Evolutionary conservation across 2,329 filamentous ascomycete genomes (phyloP), one percentile per base, ranked within the genome.

Genomic region (Ascocoryne sarcoides): DNA sequence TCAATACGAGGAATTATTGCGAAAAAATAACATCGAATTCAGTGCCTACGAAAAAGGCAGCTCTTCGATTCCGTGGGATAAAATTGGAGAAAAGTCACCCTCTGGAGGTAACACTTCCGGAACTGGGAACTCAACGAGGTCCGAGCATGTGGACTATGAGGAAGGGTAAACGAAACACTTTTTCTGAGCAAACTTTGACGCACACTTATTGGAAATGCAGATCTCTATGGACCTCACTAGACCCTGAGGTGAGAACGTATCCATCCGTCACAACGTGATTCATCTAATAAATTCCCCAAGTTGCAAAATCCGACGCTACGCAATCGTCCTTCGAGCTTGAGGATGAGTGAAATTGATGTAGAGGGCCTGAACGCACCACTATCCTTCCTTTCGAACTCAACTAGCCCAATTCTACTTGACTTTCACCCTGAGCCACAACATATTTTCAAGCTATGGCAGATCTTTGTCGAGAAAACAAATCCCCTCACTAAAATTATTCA

Each of bases 401-500:
- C 15, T 32, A 15, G 18, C 30, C n/a, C n/a, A n/a, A n/a, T n/a
- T n/a, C 30, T 32, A 9, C 10, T 32, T 10, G 30, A 32, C 14
- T 17, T 32, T n/a, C 30, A 32, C 18, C 30, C 30, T 10, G 30
- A 32, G 30, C 30, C 30, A 8, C 15, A 17, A 32, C 76, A 79
- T 45, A 76, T 82, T 32, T 69, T 68, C 0, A 70, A 72, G 29
- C 71, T 79, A 19, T 84, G 80, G 79, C 78, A 82, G 58, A 68
- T 75, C 12, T 84, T 81, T 53, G 68, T 84, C 36, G 71, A 76
- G 45, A 82, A 82, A 48, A 73, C 84, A 47, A 78, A 84, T 49
- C 78, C 80, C 0, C 57, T 85, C 4, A 65, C 82, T 35, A 84
- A 82, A 52, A 65, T 84, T 43, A 78, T 75, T 0, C 80, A 48